These are phyloP conservation scores for Penicillium sp. DNA, from an alignment of 2,329 filamentous ascomycete genomes.

Conservation along the genomic window DNA sequence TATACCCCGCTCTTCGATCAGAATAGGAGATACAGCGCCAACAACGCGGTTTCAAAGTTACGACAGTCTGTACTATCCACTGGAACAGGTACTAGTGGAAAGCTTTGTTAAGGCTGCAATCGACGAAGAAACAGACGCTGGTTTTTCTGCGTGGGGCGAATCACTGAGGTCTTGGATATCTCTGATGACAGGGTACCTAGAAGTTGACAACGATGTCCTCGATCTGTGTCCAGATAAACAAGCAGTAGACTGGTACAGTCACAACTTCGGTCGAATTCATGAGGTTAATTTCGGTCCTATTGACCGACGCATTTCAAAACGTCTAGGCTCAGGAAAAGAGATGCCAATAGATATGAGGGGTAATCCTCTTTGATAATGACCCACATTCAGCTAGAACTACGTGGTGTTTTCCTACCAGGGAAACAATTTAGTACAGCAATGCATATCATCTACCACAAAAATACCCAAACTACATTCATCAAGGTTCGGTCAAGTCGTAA, in stretches of 20 bases:
- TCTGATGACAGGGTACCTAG: conserved; percentile 25
- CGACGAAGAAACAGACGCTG: conserved; percentile 17
- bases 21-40: neutral
- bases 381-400: no score
- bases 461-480: no score
- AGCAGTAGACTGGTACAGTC: conserved; percentile 26
- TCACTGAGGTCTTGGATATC: conserved; percentile 21
- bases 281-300: conserved; percentile 19
- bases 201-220: conserved; percentile 24
- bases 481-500: no score
- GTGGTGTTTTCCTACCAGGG: no score
- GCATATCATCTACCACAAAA: no score
- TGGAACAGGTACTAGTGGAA: conserved; percentile 13
- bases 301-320: conserved; percentile 23
- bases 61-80: conserved; percentile 16
- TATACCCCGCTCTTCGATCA: neutral
- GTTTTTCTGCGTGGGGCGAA: conserved; percentile 17
- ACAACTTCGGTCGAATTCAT: conserved; percentile 24
- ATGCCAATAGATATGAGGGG: conserved; percentile 24
- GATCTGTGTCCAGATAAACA: conserved; percentile 24
- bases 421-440: no score
- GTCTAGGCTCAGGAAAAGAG: conserved; percentile 22
- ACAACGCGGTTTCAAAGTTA: no score
- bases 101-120: conserved; percentile 25
- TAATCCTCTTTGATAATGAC: no score